phyloP scores from a whole-genome alignment of 495 filamentous ascomycete species.

The Xylaria nigripes region DNA sequence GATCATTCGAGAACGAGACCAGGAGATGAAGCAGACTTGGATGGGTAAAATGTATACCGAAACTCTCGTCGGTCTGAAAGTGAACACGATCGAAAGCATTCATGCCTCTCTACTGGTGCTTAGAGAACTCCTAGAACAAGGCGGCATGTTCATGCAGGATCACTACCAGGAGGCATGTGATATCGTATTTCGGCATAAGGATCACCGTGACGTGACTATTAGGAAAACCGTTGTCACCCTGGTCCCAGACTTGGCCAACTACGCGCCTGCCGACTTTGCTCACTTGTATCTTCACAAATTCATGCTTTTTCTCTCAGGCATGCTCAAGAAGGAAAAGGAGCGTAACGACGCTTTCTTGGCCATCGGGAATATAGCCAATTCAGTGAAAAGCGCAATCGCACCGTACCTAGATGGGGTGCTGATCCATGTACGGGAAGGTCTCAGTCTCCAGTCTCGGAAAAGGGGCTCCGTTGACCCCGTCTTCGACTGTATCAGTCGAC shows the following conservation, averaged over 20 bases:
- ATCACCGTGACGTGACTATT: conserved; percentile 80
- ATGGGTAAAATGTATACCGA: conserved; percentile 83
- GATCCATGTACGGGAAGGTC: conserved; percentile 81
- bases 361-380: conserved; percentile 92
- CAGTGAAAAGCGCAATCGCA: conserved; percentile 85
- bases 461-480: conserved; percentile 80
- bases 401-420: conserved; percentile 92
- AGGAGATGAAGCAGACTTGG: conserved; percentile 72
- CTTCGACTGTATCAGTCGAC: conserved; percentile 95
- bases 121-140: conserved; percentile 82
- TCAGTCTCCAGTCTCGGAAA: conserved; percentile 68
- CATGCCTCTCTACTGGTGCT: conserved; percentile 88
- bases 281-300: conserved; percentile 80
- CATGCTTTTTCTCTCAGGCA: conserved; percentile 90
- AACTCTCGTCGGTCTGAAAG: conserved; percentile 66
- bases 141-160: conserved; percentile 97
- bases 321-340: conserved; percentile 94
- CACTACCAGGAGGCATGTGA: conserved; percentile 84
- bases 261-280: conserved; percentile 80
- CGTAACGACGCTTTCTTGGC: conserved; percentile 87
- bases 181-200: conserved; percentile 79
- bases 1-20: conserved; percentile 86
- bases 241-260: conserved; percentile 87
- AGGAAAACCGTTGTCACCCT: conserved; percentile 78
- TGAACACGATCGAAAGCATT: conserved; percentile 69